Evolutionary conservation across 2,329 filamentous ascomycete genomes (phyloP), one percentile per base, ranked within the genome.

Genomic region (Fusarium haematococcum): DNA sequence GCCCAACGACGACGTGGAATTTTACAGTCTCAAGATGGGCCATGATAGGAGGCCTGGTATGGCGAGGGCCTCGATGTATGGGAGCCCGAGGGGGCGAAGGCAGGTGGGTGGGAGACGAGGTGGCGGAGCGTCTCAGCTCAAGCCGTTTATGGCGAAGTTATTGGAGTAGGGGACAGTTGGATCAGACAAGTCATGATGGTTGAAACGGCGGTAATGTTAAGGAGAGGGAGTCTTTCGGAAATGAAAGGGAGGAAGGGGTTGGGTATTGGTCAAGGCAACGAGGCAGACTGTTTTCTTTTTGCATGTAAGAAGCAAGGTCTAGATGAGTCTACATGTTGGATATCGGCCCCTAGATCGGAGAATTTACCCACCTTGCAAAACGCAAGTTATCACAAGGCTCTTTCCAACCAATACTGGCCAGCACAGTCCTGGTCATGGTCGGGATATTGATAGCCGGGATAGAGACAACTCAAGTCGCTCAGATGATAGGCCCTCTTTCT

Each of bases 61-160:
- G 35, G 68, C 65, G 27, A 67, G 64, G 20, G 68, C 59, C 6
- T 56, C 27, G 6, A 65, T 70, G 59, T 58, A 59, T 13, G 68
- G 45, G 6, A 60, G 59, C 33, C 23, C 16, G 18, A 56, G 45
- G 59, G 66, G 52, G 10, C 35, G 39, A 16, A 59, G 59, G 30
- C 58, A 60, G 39, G 10, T 32, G 27, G 14, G 59, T 18, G 57
- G 52, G 18, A 69, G 67, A 43, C 59, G 62, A n/a, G 69, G 63
- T 18, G 65, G 57, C 2, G 68, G 62, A 20, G 66, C 69, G n/a
- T 66, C 62, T 20, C 62, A 66, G 43, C 54, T 71, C 30, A 65
- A 57, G 35, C 66, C 62, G 18, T 71, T 71, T 14, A 41, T 71
- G 41, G 32, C 64, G 37, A 60, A 65, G 62, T 13, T 71, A 20